Conservation (phyloP, 1,139 yeast species). For the Candida glucosophila region DNA sequence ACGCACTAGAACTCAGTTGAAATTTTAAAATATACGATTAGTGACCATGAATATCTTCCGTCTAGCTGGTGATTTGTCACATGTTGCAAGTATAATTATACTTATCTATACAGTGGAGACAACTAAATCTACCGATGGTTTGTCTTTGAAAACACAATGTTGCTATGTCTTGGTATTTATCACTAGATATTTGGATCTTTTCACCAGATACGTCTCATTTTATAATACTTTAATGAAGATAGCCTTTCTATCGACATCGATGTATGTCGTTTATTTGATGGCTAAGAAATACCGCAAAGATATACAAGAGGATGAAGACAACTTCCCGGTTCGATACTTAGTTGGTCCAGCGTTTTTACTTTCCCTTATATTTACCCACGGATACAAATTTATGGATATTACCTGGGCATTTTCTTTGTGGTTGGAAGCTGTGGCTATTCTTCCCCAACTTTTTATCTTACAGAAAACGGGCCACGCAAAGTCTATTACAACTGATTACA, state of each 20-base stretch:
- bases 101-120: conserved; percentile 62
- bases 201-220: conserved; percentile 51
- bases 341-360: conserved; percentile 53
- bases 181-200: conserved; percentile 70
- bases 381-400: conserved; percentile 53
- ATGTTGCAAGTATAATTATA: conserved; percentile 70
- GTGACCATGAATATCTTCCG: conserved; percentile 44
- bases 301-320: conserved; percentile 49
- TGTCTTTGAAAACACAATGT: conserved; percentile 82
- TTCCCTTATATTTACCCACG: conserved; percentile 59
- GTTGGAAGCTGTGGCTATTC: conserved; percentile 85
- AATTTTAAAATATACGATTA: no score
- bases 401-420: conserved; percentile 74
- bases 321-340: conserved; percentile 69
- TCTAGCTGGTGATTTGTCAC: conserved; percentile 70
- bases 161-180: conserved; percentile 71
- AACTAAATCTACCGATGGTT: conserved; percentile 67
- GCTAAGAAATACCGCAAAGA: conserved; percentile 49
- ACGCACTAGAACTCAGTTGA: no score
- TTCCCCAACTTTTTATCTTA: conserved; percentile 86
- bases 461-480: conserved; percentile 89
- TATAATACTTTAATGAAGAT: conserved; percentile 80
- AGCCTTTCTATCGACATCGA: conserved; percentile 65
- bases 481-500: conserved; percentile 84
- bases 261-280: conserved; percentile 72